Conservation (phyloP, 1,284 basidiomycete species). For the Boletellus deceptivus region DNA sequence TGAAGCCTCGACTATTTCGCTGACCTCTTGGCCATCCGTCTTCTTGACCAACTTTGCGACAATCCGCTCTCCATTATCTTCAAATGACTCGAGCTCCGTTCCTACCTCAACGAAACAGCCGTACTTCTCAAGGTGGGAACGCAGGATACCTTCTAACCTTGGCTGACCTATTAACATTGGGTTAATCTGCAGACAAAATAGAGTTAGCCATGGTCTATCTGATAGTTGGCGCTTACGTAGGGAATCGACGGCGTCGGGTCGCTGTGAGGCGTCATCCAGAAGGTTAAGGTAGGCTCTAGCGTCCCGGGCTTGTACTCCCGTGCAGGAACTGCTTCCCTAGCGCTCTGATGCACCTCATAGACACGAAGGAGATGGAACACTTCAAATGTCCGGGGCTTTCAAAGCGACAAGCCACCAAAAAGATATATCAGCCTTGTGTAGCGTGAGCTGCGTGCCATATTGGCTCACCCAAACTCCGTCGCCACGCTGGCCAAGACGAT, state of each 20-base stretch:
- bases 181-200: constrained; percentile 8
- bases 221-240: constrained; percentile 11
- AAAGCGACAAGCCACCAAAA: neutral
- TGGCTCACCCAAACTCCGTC: constrained; percentile 27
- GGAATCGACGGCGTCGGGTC: constrained; percentile 29
- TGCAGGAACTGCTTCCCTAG: neutral
- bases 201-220: neutral
- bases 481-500: constrained; percentile 28
- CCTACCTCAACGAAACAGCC: constrained; percentile 32
- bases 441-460: neutral
- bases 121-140: constrained; percentile 29
- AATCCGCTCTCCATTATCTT: constrained; percentile 30
- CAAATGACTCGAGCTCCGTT: constrained; percentile 33
- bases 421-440: neutral
- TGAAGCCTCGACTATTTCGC: constrained; percentile 23
- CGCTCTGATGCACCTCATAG: constrained; percentile 18
- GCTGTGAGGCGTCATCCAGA: neutral
- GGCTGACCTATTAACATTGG: constrained; percentile 32
- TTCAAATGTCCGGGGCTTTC: constrained; percentile 34
- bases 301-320: constrained; percentile 22
- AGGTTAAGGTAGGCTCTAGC: constrained; percentile 14
- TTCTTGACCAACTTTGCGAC: constrained; percentile 24
- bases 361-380: constrained; percentile 28
- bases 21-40: constrained; percentile 12
- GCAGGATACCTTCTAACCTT: constrained; percentile 31